phyloP scores from a whole-genome alignment of 2,329 filamentous ascomycete genomes.

The Dactylonectria estremocensis region DNA sequence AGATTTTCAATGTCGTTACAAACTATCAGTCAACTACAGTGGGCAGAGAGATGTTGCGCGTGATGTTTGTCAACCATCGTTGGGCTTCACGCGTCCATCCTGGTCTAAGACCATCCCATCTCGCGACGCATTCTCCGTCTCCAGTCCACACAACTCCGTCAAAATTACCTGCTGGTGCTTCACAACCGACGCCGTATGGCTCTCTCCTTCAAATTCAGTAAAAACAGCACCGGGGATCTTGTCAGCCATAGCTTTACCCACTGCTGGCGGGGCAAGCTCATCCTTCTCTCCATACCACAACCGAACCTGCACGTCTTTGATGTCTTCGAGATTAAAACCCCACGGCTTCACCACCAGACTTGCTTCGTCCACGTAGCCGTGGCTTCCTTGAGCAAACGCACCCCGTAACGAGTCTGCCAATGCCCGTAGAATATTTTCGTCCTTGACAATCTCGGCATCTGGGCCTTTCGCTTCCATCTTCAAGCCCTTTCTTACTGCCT shows the following conservation, averaged over 20 bases:
- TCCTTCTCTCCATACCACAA: background rate
- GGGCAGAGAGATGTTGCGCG: too few species aligned
- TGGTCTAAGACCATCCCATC: too few species aligned
- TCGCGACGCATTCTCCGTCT: background rate
- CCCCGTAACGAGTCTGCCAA: background rate
- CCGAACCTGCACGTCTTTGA: background rate
- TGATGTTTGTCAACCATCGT: too few species aligned
- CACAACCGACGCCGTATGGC: background rate
- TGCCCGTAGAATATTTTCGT: background rate
- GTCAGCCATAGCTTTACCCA: constrained; percentile 35
- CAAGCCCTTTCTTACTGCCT: background rate
- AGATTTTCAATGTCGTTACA: too few species aligned
- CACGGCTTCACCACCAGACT: background rate
- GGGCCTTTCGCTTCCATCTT: background rate
- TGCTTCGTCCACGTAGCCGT: background rate
- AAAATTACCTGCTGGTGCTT: constrained; percentile 34
- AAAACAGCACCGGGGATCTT: constrained; percentile 63
- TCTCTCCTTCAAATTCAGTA: constrained; percentile 51
- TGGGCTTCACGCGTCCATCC: too few species aligned
- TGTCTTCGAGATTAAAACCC: background rate
- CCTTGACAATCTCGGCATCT: background rate
- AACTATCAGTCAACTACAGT: too few species aligned
- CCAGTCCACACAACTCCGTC: background rate
- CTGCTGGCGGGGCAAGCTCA: background rate
- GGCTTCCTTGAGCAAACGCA: background rate